A percentile compares a stretch with the other conserved stretches of the same genome.
These are phyloP conservation scores for Aspergillus sclerotialis DNA, from an alignment of 2,329 filamentous ascomycete genomes.

Conservation along the genomic window DNA sequence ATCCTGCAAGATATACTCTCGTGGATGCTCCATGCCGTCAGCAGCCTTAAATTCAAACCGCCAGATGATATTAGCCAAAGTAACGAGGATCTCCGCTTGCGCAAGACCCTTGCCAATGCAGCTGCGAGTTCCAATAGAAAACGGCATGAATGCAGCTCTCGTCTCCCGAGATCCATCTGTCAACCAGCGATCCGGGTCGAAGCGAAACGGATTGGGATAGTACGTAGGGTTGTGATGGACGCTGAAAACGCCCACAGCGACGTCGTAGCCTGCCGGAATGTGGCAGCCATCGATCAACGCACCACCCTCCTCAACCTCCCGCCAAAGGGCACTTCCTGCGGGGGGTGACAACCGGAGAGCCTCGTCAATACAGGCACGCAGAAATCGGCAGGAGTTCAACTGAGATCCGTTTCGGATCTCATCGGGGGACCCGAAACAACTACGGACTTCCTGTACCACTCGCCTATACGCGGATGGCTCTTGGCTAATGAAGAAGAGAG, in stretches of 20 bases:
- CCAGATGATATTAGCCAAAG: not conserved
- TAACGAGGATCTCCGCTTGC: not conserved
- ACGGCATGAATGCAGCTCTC: not conserved
- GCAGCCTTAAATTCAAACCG: not conserved
- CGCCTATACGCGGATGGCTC: conserved; percentile 8
- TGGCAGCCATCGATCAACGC: conserved; percentile 3
- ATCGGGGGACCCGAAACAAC: conserved; percentile 8
- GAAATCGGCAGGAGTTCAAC: conserved; percentile 6
- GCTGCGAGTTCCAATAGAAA: not conserved
- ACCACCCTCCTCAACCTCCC: conserved; percentile 4
- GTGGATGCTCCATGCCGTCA: not conserved
- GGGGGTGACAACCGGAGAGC: conserved; percentile 7
- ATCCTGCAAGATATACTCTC: not conserved
- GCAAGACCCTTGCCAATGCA: not conserved
- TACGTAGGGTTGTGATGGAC: conserved; percentile 34
- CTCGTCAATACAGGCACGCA: conserved; percentile 9
- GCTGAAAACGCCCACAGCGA: conserved; percentile 8
- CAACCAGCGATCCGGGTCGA: conserved; percentile 57
- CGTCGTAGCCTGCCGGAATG: conserved; percentile 7
- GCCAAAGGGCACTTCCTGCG: conserved; percentile 3
- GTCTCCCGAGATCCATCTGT: conserved; percentile 25
- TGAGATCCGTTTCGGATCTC: conserved; percentile 6
- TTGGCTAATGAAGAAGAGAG: conserved; percentile 18
- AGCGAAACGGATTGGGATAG: conserved; percentile 50
- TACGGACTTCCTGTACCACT: conserved; percentile 8